phyloP scores from a whole-genome alignment of 495 filamentous ascomycete genomes.

The Pyrenula massariospora region DNA sequence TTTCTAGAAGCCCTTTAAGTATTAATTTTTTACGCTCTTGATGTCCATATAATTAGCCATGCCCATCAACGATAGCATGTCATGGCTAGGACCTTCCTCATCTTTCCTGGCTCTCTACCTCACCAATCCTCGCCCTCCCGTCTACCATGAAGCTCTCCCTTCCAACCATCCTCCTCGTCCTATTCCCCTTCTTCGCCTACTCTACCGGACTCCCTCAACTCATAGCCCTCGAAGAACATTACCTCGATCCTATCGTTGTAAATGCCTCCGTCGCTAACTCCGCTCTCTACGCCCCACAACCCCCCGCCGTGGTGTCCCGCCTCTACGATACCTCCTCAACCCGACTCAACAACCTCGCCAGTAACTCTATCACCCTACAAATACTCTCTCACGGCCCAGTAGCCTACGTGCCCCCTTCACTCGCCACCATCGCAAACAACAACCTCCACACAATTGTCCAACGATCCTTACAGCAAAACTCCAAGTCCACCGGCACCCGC shows the following conservation, averaged over 20 bases:
- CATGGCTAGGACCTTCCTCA: too few species aligned
- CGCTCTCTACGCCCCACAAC: conserved; percentile 10
- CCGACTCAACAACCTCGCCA: conserved; percentile 40
- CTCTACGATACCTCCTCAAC: conserved; percentile 24
- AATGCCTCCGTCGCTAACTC: conserved; percentile 1
- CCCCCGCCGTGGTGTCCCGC: conserved; percentile 15
- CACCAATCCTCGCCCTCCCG: too few species aligned
- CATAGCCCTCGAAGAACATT: conserved; percentile 54
- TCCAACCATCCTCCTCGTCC: not conserved
- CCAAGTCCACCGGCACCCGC: too few species aligned
- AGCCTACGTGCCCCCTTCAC: conserved; percentile 13
- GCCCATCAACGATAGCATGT: too few species aligned
- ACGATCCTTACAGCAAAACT: too few species aligned
- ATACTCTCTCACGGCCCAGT: conserved; percentile 42
- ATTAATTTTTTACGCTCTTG: too few species aligned
- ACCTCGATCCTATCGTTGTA: conserved; percentile 26
- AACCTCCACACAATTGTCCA: conserved; percentile 33
- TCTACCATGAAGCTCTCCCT: not conserved
- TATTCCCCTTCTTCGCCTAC: not conserved
- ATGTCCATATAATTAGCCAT: too few species aligned
- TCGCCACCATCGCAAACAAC: conserved; percentile 37
- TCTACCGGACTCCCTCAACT: too few species aligned
- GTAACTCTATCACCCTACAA: conserved; percentile 38
- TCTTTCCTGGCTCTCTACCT: too few species aligned
- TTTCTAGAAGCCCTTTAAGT: too few species aligned